Evolutionary conservation across 305 asterid genomes (phyloP).

Genomic region (Fraxinus latifolia): DNA sequence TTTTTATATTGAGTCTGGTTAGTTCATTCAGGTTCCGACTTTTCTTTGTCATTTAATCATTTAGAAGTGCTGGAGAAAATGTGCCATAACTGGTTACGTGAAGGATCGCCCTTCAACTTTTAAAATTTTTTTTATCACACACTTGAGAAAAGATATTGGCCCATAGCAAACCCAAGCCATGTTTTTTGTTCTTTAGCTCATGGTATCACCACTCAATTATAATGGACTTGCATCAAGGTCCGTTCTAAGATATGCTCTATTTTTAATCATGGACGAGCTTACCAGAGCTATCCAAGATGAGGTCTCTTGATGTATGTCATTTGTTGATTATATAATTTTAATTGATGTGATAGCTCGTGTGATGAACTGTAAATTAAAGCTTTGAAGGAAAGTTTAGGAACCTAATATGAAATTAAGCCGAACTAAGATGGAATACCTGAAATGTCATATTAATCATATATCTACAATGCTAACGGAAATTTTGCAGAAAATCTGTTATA

Average conservation of each 20-base stretch:
- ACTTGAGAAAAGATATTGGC: slow-evolving; percentile 1
- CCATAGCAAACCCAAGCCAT: neutral
- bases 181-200: neutral
- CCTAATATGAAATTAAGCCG: neutral
- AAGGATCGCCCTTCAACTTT: neutral
- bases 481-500: neutral
- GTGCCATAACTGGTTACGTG: neutral
- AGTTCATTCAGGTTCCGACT: neutral
- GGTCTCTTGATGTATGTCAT: neutral
- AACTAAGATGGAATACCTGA: neutral
- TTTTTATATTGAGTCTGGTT: neutral
- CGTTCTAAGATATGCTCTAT: neutral
- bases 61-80: neutral
- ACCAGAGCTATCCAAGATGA: neutral
- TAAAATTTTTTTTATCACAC: neutral
- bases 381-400: neutral
- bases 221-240: neutral
- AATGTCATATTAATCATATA: neutral
- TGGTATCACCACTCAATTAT: neutral
- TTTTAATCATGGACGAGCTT: neutral
- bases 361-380: neutral
- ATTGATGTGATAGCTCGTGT: neutral
- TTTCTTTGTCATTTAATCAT: neutral
- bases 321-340: neutral
- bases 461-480: neutral